These are phyloP conservation scores for Sporothrix dimorphospora DNA, from an alignment of 2,329 filamentous ascomycete species.

Conservation along the genomic window DNA sequence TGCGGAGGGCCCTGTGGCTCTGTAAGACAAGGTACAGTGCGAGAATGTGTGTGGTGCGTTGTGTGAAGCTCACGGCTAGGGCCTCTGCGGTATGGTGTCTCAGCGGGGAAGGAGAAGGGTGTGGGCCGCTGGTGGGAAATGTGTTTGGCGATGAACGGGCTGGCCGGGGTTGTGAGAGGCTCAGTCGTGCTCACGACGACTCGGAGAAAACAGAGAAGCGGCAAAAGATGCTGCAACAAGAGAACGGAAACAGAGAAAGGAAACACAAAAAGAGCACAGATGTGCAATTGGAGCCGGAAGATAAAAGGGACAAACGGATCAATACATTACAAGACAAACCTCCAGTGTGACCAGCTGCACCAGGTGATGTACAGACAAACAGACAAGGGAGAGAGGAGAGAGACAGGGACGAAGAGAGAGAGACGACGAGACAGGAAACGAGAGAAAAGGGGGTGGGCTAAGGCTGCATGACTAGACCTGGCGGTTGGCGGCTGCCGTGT, in stretches of 20 bases:
- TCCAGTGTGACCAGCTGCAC: conserved; percentile 8
- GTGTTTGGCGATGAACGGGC: conserved; percentile 17
- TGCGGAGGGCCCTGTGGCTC: conserved; percentile 12
- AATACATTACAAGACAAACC: neutral
- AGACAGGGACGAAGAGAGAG: neutral
- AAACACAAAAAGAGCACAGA: neutral
- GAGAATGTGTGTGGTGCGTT: neutral
- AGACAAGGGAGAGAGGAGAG: conserved; percentile 1
- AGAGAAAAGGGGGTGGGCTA: neutral
- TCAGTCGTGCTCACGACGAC: neutral
- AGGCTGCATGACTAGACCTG: conserved; percentile 19
- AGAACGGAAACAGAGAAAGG: neutral
- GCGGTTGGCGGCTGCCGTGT: neutral
- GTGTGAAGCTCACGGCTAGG: conserved; percentile 17
- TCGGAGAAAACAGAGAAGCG: conserved; percentile 11
- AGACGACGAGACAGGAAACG: neutral
- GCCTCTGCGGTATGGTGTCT: conserved; percentile 18
- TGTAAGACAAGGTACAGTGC: conserved; percentile 2
- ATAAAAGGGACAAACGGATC: neutral
- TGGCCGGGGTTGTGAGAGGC: neutral
- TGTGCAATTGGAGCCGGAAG: neutral
- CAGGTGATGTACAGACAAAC: conserved; percentile 3
- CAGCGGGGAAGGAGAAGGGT: conserved; percentile 3
- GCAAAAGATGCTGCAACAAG: neutral
- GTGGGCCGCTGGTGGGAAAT: conserved; percentile 1